Evolutionary conservation across 2,329 filamentous ascomycete species (phyloP), one percentile per base, ranked within the genome.

Genomic region (Didymella arachidicola): DNA sequence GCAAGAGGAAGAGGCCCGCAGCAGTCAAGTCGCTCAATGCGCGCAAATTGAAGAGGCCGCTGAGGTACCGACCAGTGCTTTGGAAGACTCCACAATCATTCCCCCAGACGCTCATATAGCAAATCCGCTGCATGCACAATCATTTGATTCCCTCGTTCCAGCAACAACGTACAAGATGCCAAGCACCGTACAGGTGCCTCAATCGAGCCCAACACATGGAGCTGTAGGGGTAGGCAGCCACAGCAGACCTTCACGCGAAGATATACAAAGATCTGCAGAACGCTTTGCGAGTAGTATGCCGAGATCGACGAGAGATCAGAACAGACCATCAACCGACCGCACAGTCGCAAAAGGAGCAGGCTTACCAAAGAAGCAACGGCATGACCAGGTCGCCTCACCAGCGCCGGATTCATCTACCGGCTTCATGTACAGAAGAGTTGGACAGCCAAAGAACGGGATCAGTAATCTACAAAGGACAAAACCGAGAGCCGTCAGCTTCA

Each of bases 361-460:
- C 16, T 11, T 25, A 2, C 36, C 25, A 11, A 36, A 32, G 10
- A 52, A 50, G 14, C 18, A 53, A 38, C 53, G 48, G 10, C 64
- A 70, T 29, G 27, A 66, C 36, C 48, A 63, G 22, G 52, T 70
- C 4, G 63, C 72, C 11, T 72, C 71, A 12, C 69, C 69, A 12
- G 63, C 56, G 10, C 63, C 57, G 8, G 62, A 56, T 16, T 69
- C 70, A 11, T 73, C 72, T 1, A 68, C 57, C 16, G 70, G 71
- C 4, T 73, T 74, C 45, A 38, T 46, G 6, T 73, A 73, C 51
- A 66, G 66, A 25, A 74, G 65, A 59, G 30, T 67, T 3, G 62
- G 60, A 25, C 50, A 58, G 19, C 29, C 59, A 8, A 68, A 62
- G 32, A 18, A 45, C 5, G 63, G 49, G 4, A 39, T 45, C 5